A percentile compares a stretch with the other conserved stretches of the same genome.
phyloP scores from a whole-genome alignment of 768 basidiomycete species.

The Xerocomus potaroensis region DNA sequence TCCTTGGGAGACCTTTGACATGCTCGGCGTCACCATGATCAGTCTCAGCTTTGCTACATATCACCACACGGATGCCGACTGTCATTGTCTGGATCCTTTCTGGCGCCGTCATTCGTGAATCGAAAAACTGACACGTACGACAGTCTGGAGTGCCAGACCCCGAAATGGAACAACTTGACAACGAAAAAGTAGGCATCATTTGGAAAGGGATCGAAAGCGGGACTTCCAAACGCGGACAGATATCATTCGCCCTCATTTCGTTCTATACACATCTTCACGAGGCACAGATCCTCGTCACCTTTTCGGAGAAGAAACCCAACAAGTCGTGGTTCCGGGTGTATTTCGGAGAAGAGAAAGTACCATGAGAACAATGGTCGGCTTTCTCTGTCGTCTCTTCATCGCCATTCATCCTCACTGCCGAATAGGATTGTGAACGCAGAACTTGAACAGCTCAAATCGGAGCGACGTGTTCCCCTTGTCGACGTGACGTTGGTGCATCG shows the following conservation, averaged over 20 bases:
- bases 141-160: conserved; percentile 78
- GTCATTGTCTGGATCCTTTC: no score
- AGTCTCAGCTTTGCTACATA: conserved; percentile 13
- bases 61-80: no score
- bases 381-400: not conserved
- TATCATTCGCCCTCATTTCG: conserved; percentile 24
- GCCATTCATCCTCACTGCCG: not conserved
- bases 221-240: conserved; percentile 65
- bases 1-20: conserved; percentile 77
- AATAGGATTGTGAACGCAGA: conserved; percentile 79
- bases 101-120: no score
- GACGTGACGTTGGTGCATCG: not conserved
- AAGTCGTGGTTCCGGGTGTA: conserved; percentile 77
- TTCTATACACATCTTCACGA: no score
- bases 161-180: conserved; percentile 65
- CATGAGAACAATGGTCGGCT: conserved; percentile 81
- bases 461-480: conserved; percentile 51
- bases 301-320: conserved; percentile 72
- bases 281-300: conserved; percentile 63
- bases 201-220: conserved; percentile 72
- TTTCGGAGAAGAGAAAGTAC: conserved; percentile 73
- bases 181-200: conserved; percentile 72
- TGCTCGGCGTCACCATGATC: conserved; percentile 84
- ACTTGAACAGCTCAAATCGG: conserved; percentile 64
- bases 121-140: no score